Evolutionary conservation across 805 yeast species (phyloP).

Genomic region (Naumovozyma castellii): DNA sequence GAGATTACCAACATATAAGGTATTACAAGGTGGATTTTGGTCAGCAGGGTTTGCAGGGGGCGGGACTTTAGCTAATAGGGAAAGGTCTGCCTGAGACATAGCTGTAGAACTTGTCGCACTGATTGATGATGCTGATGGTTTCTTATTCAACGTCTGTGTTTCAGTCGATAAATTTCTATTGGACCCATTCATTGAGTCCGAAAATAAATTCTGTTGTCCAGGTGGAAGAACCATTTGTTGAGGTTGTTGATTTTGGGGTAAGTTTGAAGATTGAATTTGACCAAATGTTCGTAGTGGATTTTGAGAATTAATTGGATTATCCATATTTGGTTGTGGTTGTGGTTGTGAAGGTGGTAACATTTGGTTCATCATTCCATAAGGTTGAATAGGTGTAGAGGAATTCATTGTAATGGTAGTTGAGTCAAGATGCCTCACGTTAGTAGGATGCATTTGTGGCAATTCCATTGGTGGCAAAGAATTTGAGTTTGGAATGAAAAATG

Average conservation of each 20-base stretch:
- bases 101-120: slow-evolving; percentile 7
- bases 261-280: not conserved
- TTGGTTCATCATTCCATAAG: slow-evolving; percentile 9
- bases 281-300: not conserved
- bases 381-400: slow-evolving; percentile 12
- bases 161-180: not conserved
- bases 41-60: slow-evolving; percentile 95
- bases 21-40: slow-evolving; percentile 95
- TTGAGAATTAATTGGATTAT: not conserved
- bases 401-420: slow-evolving; percentile 4
- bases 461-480: slow-evolving; percentile 3
- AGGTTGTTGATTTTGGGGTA: not conserved
- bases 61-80: slow-evolving; percentile 65
- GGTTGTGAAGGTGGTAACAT: slow-evolving; percentile 1
- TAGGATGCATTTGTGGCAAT: not conserved
- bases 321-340: not conserved
- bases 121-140: slow-evolving; percentile 11
- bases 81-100: slow-evolving; percentile 44
- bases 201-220: not conserved
- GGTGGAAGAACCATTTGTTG: not conserved
- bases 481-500: slow-evolving; percentile 5
- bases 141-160: not conserved
- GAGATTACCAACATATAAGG: slow-evolving; percentile 86
- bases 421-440: not conserved
- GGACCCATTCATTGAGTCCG: not conserved